A percentile compares a stretch with the other conserved stretches of the same genome.
phyloP scores from a whole-genome alignment of 164 flowering plant genomes.

The Aristolochia fimbriata region DNA sequence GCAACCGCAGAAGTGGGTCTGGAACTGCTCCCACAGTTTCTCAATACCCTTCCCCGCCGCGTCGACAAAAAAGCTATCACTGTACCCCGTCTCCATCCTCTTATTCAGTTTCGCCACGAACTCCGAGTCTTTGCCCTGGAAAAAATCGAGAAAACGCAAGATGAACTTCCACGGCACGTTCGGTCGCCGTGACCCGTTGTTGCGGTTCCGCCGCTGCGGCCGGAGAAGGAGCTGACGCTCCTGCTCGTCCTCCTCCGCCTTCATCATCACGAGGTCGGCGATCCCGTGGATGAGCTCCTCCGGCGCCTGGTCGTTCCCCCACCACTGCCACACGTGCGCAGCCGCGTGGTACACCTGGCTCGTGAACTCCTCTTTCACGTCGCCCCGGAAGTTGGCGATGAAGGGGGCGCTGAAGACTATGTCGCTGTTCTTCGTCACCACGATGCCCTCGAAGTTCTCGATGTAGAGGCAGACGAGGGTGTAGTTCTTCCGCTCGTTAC shows the following conservation, averaged over 20 bases:
- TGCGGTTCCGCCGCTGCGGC: too few species aligned
- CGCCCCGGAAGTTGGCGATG: constrained; percentile 29
- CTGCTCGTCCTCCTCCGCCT: constrained; percentile 22
- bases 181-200: too few species aligned
- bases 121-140: constrained; percentile 34
- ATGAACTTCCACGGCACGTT: constrained; percentile 33
- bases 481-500: constrained; percentile 30
- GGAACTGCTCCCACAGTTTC: constrained; percentile 49
- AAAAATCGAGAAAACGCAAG: constrained; percentile 56
- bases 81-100: constrained; percentile 38
- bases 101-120: constrained; percentile 53
- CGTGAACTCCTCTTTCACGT: constrained; percentile 36
- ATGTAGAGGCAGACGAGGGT: constrained; percentile 24
- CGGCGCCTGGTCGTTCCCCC: constrained; percentile 36
- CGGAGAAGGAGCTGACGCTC: too few species aligned
- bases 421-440: constrained; percentile 27
- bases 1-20: too few species aligned
- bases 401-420: constrained; percentile 39
- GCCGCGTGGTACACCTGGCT: constrained; percentile 54
- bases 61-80: constrained; percentile 33
- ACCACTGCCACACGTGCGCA: constrained; percentile 71
- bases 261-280: constrained; percentile 58
- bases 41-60: constrained; percentile 49
- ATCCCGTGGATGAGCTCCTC: constrained; percentile 62
- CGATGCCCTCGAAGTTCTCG: constrained; percentile 39